Conservation (phyloP, 768 basidiomycete genomes). For the Dacryopinax primogenitus region DNA sequence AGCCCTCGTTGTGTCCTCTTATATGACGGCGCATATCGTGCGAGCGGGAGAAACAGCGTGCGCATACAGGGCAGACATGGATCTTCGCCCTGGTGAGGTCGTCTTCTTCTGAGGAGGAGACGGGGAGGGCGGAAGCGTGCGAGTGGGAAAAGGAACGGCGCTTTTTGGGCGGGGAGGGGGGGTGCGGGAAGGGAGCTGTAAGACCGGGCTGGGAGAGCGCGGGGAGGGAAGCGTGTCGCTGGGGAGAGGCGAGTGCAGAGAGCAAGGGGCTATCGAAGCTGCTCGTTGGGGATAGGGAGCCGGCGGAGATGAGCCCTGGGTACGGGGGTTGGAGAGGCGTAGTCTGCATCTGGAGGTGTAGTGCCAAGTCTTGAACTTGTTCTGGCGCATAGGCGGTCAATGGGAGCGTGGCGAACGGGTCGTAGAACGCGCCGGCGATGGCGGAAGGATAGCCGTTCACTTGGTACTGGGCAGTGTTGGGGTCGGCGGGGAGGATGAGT, state of each 20-base stretch:
- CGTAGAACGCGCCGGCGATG: not conserved
- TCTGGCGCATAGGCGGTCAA: not conserved
- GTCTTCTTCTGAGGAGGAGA: not conserved
- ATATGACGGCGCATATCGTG: not conserved
- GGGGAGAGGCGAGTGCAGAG: not conserved
- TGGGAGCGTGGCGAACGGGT: not conserved
- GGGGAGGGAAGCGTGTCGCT: not conserved
- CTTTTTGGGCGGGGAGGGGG: constrained; percentile 27
- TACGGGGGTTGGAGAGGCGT: no score
- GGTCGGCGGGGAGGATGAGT: not conserved
- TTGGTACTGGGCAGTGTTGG: no score
- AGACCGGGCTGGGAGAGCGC: not conserved
- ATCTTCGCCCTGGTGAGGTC: not conserved
- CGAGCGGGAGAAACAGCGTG: not conserved
- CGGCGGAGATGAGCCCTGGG: not conserved
- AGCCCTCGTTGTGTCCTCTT: not conserved
- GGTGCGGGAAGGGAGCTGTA: constrained; percentile 21
- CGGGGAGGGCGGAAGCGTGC: no score
- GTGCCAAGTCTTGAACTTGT: no score
- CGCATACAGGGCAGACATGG: not conserved
- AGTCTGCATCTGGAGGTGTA: no score
- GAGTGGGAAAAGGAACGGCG: not conserved
- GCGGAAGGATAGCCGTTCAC: no score
- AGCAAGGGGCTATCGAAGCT: not conserved
- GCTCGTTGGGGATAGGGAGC: not conserved